phyloP scores from a whole-genome alignment of 345 rosid genomes.

The Eucalyptus cloeziana region DNA sequence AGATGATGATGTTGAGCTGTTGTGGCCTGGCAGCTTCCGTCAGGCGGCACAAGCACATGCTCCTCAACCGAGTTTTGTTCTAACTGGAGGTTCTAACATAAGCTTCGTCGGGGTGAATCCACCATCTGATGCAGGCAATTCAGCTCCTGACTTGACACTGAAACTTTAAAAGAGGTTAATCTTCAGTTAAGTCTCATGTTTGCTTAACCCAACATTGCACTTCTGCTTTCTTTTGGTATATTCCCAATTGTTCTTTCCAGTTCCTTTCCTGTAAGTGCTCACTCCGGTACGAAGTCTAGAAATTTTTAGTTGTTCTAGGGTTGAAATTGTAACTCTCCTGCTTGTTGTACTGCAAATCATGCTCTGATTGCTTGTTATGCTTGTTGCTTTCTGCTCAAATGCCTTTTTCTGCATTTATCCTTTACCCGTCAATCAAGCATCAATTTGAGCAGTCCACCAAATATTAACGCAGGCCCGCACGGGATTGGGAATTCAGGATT shows the following conservation, averaged over 20 bases:
- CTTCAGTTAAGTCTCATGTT: neutral
- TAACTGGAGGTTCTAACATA: conserved; percentile 14
- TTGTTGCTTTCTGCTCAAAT: neutral
- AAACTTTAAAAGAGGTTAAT: conserved; percentile 28
- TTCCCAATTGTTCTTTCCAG: neutral
- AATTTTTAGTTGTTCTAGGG: neutral
- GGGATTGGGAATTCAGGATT: neutral
- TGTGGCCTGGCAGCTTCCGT: conserved; percentile 78
- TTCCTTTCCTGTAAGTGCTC: neutral
- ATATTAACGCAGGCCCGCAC: neutral
- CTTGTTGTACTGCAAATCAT: neutral
- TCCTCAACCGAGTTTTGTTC: conserved; percentile 7
- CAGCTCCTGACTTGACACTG: conserved; percentile 52
- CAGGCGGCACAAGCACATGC: conserved; percentile 14
- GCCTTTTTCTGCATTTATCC: neutral
- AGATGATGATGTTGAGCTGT: conserved; percentile 45
- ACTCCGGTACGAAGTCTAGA: neutral
- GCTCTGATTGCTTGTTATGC: neutral
- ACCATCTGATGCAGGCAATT: conserved; percentile 16
- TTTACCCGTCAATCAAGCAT: neutral
- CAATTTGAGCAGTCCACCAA: neutral
- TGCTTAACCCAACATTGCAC: neutral
- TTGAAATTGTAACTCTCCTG: neutral
- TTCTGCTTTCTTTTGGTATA: neutral
- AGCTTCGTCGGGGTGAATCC: conserved; percentile 20